phyloP scores from a whole-genome alignment of 306 rosid genomes.

The Carpinus viminea region DNA sequence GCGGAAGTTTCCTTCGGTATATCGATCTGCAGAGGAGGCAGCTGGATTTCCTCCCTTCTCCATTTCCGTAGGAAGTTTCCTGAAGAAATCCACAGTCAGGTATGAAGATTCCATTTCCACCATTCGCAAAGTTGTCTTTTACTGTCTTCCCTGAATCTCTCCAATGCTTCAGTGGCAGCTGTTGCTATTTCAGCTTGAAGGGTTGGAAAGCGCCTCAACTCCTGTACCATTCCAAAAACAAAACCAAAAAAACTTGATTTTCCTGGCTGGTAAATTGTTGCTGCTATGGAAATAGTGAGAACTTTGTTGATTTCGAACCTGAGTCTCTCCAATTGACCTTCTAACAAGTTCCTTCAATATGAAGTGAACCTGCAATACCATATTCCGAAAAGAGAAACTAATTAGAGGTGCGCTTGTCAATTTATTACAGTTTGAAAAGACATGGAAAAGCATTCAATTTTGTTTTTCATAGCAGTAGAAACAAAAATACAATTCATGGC shows the following conservation, averaged over 20 bases:
- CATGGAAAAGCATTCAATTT: not conserved
- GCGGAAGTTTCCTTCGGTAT: constrained; percentile 42
- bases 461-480: not conserved
- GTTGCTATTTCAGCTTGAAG: constrained; percentile 47
- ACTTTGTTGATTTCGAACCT: constrained; percentile 34
- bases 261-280: not conserved
- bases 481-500: not conserved
- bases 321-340: constrained; percentile 47
- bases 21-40: constrained; percentile 31
- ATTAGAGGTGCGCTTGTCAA: not conserved
- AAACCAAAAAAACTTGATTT: constrained; percentile 6
- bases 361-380: constrained; percentile 45
- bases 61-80: constrained; percentile 44
- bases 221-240: constrained; percentile 39
- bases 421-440: not conserved
- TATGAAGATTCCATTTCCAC: constrained; percentile 58
- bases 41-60: constrained; percentile 36
- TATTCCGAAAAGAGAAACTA: constrained; percentile 6
- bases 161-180: constrained; percentile 50
- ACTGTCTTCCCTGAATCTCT: constrained; percentile 53
- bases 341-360: constrained; percentile 52
- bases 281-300: not conserved
- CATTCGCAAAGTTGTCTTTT: constrained; percentile 46
- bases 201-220: constrained; percentile 48
- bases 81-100: constrained; percentile 50